These are phyloP conservation scores for Lumnitzera littorea DNA, from an alignment of 345 rosid genomes.

Conservation along the genomic window DNA sequence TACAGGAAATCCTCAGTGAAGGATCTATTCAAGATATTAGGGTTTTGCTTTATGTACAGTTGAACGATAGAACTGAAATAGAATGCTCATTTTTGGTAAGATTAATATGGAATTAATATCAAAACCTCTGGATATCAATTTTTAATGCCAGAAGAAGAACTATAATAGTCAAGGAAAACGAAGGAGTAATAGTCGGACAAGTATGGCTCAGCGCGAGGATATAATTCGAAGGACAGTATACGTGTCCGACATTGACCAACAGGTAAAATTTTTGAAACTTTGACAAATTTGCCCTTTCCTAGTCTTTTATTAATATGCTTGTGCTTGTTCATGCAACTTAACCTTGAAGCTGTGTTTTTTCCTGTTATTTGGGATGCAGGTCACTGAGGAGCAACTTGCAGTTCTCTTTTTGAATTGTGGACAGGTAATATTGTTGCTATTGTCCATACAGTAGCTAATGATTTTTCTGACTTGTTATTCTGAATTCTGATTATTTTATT, in stretches of 20 bases:
- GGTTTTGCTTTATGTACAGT: too few relatives aligned
- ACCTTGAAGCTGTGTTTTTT: slow-evolving; percentile 1
- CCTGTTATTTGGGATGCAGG: slow-evolving; percentile 28
- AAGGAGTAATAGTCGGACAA: slow-evolving; percentile 64
- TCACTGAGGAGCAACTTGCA: slow-evolving; percentile 97
- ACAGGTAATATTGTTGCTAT: slow-evolving; percentile 42
- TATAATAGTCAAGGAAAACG: slow-evolving; percentile 60
- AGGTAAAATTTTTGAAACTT: slow-evolving; percentile 33
- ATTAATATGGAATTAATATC: background rate
- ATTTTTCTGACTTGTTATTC: slow-evolving; percentile 5
- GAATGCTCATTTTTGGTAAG: background rate
- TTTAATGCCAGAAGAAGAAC: slow-evolving; percentile 51
- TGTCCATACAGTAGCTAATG: background rate
- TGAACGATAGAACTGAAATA: too few relatives aligned
- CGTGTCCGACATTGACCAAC: slow-evolving; percentile 92
- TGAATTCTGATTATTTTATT: slow-evolving; percentile 12
- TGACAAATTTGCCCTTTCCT: slow-evolving; percentile 4
- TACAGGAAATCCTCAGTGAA: too few relatives aligned
- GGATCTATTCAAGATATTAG: too few relatives aligned
- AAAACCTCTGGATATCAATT: slow-evolving; percentile 10
- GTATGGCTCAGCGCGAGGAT: slow-evolving; percentile 88
- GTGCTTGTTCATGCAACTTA: background rate
- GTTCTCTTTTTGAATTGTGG: slow-evolving; percentile 75
- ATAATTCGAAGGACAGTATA: slow-evolving; percentile 80
- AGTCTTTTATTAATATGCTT: slow-evolving; percentile 1